A percentile compares a stretch with the other conserved stretches of the same genome.
Conservation (phyloP, 2,329 filamentous ascomycete species). For the Fusarium euwallaceae region DNA sequence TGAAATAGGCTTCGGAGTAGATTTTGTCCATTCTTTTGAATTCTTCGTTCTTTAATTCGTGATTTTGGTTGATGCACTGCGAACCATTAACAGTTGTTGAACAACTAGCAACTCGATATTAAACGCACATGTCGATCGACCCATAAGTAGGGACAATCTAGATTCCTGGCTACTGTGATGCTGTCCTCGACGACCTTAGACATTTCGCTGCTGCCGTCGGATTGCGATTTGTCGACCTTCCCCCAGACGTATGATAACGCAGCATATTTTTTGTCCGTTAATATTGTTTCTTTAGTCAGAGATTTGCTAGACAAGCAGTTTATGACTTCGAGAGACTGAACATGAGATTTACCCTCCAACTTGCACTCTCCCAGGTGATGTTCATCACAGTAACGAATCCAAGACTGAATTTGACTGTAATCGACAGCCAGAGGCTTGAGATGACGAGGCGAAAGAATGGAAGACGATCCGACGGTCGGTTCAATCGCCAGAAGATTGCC, state of each 20-base stretch:
- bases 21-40: neutral
- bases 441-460: neutral
- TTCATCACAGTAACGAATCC: neutral
- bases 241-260: neutral
- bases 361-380: neutral
- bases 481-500: neutral
- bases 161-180: neutral
- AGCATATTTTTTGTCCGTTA: neutral
- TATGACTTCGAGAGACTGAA: neutral
- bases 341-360: neutral
- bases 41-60: neutral
- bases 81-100: neutral
- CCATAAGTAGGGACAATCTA: neutral
- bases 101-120: neutral
- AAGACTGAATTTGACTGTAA: neutral
- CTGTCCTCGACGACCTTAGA: neutral
- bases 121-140: neutral
- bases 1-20: neutral
- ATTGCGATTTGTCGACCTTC: neutral
- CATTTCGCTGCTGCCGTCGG: neutral
- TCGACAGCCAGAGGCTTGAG: neutral
- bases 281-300: neutral
- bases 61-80: neutral
- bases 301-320: neutral
- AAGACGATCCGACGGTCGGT: neutral